These are phyloP conservation scores for Capronia americana DNA, from an alignment of 2,329 filamentous ascomycete species.

Conservation along the genomic window DNA sequence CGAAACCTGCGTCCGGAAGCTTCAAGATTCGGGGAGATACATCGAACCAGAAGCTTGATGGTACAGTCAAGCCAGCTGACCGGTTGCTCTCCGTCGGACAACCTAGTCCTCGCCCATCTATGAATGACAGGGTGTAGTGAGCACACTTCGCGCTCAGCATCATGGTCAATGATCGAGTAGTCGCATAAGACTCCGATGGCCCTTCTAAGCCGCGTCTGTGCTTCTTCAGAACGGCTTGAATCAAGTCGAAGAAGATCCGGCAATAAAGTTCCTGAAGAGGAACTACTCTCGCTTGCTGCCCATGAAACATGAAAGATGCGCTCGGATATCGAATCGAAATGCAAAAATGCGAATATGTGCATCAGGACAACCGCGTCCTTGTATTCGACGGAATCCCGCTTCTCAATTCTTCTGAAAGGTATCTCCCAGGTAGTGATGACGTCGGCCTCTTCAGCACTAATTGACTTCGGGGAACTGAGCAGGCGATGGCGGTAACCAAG, in stretches of 20 bases:
- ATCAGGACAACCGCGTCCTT: constrained; percentile 27
- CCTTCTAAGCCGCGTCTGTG: constrained; percentile 21
- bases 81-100: constrained; percentile 8
- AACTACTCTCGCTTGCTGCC: background rate
- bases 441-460: constrained; percentile 13
- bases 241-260: constrained; percentile 14
- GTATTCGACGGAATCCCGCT: background rate
- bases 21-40: constrained; percentile 20
- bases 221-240: constrained; percentile 6
- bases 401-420: constrained; percentile 21
- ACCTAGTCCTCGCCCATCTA: constrained; percentile 22
- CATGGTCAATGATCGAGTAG: constrained; percentile 29
- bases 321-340: constrained; percentile 23
- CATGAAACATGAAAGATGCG: constrained; percentile 18
- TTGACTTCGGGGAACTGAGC: constrained; percentile 12
- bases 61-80: constrained; percentile 24
- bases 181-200: constrained; percentile 24
- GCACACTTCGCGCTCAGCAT: constrained; percentile 18
- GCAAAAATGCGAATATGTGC: constrained; percentile 30
- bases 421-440: constrained; percentile 31
- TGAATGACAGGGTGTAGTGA: constrained; percentile 31
- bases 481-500: constrained; percentile 26
- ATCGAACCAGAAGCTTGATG: constrained; percentile 15
- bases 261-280: background rate
- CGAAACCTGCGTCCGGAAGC: constrained; percentile 13